Base-by-base conservation (phyloP, 1,284 basidiomycete genomes). In the Cronartium ribicola region DNA sequence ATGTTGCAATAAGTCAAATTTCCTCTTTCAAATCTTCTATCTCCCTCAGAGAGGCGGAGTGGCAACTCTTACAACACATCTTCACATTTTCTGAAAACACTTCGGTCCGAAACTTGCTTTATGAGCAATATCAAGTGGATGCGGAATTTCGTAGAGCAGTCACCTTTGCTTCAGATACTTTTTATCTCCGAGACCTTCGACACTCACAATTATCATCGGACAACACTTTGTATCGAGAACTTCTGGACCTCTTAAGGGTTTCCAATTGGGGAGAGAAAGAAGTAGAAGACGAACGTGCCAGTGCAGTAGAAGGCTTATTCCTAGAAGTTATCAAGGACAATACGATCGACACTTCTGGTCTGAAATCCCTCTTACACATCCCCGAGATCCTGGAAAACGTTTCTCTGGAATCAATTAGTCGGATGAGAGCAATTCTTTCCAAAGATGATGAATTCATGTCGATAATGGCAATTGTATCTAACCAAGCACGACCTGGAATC, bases 241-340 rank as follows among this genome's bases (percentile, higher is more conserved):
- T 51, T 51, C 48, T 51, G 48, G 48, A 51, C 17, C 17, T 51
- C 48, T 51, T 62, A 13, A 62, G 60, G 37, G 60, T 62, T 29
- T 36, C 29, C 20, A 62, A 62, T 62, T 62, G 60, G 39, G 60
- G 60, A 5, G 60, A 10, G 60, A 62, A 62, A 62, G 22, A 40
- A 5, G 60, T 62, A 17, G 60, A 22, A 13, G 60, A 36, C 5
- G 60, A 17, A 20, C 22, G 39, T 5, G 17, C 29, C 7, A 62
- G 60, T 62, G 60, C 8, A 13, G 48, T 20, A 17, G 48, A 51
- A 51, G 48, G 10, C 22, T 51, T 51, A 20, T 51, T 51, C 11
- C 48, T 51, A 51, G 48, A 51, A 20, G 17, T 51, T 13, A 51
- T 51, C 48, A 51, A 51, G 22, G 48, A 51, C 17, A 51, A 51